phyloP scores from a whole-genome alignment of 2,329 filamentous ascomycete genomes.

The Aspergillus sp. region DNA sequence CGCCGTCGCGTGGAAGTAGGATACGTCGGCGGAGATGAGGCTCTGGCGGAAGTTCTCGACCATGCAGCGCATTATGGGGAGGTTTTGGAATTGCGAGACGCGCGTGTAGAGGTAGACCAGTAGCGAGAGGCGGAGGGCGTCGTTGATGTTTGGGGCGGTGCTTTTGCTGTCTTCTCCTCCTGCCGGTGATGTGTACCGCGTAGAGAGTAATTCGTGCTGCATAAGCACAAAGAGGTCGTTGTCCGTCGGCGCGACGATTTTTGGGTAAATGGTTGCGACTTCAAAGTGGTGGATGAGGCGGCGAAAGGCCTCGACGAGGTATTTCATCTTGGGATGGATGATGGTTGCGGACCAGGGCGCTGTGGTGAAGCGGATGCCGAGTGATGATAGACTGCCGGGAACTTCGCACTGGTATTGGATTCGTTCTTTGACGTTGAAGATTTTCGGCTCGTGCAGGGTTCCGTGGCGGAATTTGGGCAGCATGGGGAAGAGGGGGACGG shows the following conservation, averaged over 20 bases:
- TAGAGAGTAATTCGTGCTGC: constrained; percentile 2
- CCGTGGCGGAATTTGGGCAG: constrained; percentile 5
- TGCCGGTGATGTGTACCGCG: background rate
- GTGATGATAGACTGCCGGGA: background rate
- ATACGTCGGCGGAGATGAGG: background rate
- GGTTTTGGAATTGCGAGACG: background rate
- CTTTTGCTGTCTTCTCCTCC: background rate
- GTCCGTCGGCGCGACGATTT: constrained; percentile 2
- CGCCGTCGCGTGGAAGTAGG: background rate
- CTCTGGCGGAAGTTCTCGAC: background rate
- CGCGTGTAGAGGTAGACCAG: constrained; percentile 6
- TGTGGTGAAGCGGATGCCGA: background rate
- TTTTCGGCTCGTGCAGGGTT: background rate
- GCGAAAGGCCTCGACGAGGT: background rate
- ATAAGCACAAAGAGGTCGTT: constrained; percentile 10
- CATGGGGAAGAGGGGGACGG: constrained; percentile 4
- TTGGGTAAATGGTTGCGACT: background rate
- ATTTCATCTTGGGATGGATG: background rate
- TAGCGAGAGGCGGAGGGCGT: constrained; percentile 9
- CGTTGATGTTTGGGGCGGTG: background rate
- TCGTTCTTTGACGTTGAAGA: background rate
- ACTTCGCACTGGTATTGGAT: background rate
- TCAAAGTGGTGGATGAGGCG: constrained; percentile 3
- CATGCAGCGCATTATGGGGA: constrained; percentile 4
- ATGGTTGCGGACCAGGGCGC: background rate